These are phyloP conservation scores for Ustilago tritici DNA, from an alignment of 1,284 basidiomycete species.

Conservation along the genomic window DNA sequence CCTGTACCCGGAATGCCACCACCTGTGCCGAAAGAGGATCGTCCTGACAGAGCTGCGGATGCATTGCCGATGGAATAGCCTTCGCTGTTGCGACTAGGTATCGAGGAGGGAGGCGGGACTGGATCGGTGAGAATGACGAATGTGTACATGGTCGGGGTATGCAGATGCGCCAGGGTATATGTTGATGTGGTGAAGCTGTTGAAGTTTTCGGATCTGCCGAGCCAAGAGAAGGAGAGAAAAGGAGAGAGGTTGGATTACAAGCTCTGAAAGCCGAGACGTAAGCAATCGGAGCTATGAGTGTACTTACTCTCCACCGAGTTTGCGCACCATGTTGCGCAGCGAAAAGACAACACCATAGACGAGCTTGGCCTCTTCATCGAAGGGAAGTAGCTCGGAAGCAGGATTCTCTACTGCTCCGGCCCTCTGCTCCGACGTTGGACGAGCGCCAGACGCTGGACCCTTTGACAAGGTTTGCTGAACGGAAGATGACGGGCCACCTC, in stretches of 20 bases:
- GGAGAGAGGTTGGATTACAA: not conserved
- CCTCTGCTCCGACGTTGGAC: conserved; percentile 8
- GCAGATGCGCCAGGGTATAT: conserved; percentile 93
- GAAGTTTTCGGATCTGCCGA: conserved; percentile 78
- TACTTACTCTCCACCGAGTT: conserved; percentile 73
- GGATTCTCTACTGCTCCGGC: conserved; percentile 17
- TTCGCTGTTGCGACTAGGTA: conserved; percentile 43
- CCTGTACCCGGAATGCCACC: conserved; percentile 66
- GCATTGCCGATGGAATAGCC: conserved; percentile 45
- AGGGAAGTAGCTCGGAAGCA: conserved; percentile 72
- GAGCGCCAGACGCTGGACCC: not conserved
- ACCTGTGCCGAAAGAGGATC: conserved; percentile 45
- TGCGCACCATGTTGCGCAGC: conserved; percentile 92
- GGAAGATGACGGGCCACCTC: conserved; percentile 9
- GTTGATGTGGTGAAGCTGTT: conserved; percentile 88
- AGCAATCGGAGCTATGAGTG: not conserved
- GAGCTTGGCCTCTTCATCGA: conserved; percentile 97
- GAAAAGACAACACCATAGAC: conserved; percentile 96
- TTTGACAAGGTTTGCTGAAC: not conserved
- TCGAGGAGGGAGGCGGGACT: conserved; percentile 71
- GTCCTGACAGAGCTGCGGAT: conserved; percentile 24
- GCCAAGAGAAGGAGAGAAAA: not conserved
- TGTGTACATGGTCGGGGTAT: conserved; percentile 91
- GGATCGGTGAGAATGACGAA: conserved; percentile 94
- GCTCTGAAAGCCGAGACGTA: not conserved